These are phyloP conservation scores for Auricularia sp. DNA, from an alignment of 768 basidiomycete species.

Conservation along the genomic window DNA sequence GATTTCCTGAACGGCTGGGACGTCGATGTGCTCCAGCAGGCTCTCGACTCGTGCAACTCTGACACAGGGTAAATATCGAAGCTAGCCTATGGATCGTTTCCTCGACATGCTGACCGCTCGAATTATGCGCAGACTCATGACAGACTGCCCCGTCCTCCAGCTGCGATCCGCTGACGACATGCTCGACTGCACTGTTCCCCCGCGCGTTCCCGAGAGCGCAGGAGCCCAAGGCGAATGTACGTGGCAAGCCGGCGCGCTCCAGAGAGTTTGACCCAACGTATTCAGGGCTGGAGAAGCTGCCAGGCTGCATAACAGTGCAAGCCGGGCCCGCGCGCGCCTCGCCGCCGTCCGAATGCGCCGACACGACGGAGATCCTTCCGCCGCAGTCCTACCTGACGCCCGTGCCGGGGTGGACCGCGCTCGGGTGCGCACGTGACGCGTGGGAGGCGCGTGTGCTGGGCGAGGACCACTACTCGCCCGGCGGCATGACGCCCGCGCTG, in stretches of 20 bases:
- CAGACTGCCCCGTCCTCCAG: conserved; percentile 9
- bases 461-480: background rate
- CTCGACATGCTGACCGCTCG: background rate
- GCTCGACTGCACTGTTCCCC: conserved; percentile 9
- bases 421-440: background rate
- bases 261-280: no score
- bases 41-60: conserved; percentile 6
- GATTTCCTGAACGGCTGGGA: conserved; percentile 13
- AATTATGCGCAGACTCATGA: background rate
- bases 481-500: background rate
- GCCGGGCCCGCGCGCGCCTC: conserved; percentile 2
- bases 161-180: conserved; percentile 5
- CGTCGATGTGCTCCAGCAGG: conserved; percentile 9
- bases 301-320: conserved; percentile 14
- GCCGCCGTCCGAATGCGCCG: background rate
- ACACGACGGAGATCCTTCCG: background rate
- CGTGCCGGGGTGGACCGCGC: background rate
- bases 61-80: background rate
- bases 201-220: conserved; percentile 11
- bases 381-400: background rate
- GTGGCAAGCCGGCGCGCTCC: background rate
- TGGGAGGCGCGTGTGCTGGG: background rate
- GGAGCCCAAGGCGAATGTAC: conserved; percentile 3
- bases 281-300: conserved; percentile 6
- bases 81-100: no score